Evolutionary conservation across 805 yeast species (phyloP), one percentile per base, ranked within the genome.

Genomic region (Schwanniomyces sp.): DNA sequence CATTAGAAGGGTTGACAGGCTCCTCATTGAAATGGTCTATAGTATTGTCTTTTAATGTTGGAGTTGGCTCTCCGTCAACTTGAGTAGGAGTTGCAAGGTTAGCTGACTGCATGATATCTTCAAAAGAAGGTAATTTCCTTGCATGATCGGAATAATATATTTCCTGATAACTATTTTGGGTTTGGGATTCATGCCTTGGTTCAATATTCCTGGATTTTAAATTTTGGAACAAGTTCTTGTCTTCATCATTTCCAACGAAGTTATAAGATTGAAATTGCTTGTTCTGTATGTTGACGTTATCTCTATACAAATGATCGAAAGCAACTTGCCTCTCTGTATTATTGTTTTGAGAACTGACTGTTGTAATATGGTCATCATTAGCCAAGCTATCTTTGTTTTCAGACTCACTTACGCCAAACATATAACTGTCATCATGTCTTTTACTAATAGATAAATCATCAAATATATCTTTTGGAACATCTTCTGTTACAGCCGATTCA

Each of bases 341-440:
- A 12, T 42, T n/a, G 18, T 44, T 44, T 37, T 47, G 50, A 14
- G 50, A 41, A 16, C 40, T 46, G 24, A 49, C 46, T 4, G 61
- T 58, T 2, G 58, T 55, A 11, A 57, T 52, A 16, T 50, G 37
- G 11, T 48, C 52, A 8, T 55, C 56, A 18, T 48, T 44, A 17
- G 43, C 47, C 24, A 49, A 38, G 27, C 50, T 47, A 34, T 51
- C 54, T 2, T 34, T 43, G 16, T 47, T 49, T n/a, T 43, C 44
- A 18, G 48, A 40, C 34, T 47, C 48, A 32, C 50, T 48, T 14
- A 52, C 57, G 4, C 65, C 69, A 52, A 63, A 62, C 69, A 63
- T 63, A 41, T 57, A 63, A 39, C 66, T 59, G 43, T 64, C 69
- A 48, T 64, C 67, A 36, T 49, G 48, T 32, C 61, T 53, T 18